These are phyloP conservation scores for Lentinula lateritia DNA, from an alignment of 768 basidiomycete genomes.

Conservation along the genomic window DNA sequence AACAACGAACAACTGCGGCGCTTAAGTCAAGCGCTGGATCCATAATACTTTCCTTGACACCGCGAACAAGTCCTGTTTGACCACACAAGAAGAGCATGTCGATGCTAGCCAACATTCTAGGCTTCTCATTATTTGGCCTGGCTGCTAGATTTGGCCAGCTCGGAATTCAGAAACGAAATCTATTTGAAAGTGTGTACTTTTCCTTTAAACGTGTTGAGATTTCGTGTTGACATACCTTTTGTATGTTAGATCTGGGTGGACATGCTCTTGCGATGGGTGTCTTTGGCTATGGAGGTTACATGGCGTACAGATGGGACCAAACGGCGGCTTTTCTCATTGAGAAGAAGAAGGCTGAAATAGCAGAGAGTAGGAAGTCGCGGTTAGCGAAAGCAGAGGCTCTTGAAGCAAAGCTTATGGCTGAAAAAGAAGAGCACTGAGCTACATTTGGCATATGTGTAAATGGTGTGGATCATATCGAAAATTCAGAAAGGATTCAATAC, in stretches of 20 bases:
- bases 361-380: conserved; percentile 39
- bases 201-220: neutral
- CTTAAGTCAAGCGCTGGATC: neutral
- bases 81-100: conserved; percentile 36
- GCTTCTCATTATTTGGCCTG: conserved; percentile 80
- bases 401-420: conserved; percentile 9
- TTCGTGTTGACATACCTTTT: neutral
- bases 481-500: neutral
- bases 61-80: neutral
- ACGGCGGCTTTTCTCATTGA: conserved; percentile 57
- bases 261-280: conserved; percentile 64
- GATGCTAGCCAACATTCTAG: conserved; percentile 63
- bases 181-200: conserved; percentile 69
- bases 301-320: conserved; percentile 62
- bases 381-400: conserved; percentile 25
- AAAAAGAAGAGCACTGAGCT: neutral
- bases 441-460: neutral
- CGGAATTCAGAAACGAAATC: conserved; percentile 73
- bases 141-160: conserved; percentile 83
- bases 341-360: conserved; percentile 57
- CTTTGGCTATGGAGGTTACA: conserved; percentile 75
- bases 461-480: neutral
- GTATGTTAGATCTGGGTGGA: conserved; percentile 57
- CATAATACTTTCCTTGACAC: neutral
- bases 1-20: neutral